These are phyloP conservation scores for Liriodendron chinense DNA, from an alignment of 164 flowering plant species.

Conservation along the genomic window DNA sequence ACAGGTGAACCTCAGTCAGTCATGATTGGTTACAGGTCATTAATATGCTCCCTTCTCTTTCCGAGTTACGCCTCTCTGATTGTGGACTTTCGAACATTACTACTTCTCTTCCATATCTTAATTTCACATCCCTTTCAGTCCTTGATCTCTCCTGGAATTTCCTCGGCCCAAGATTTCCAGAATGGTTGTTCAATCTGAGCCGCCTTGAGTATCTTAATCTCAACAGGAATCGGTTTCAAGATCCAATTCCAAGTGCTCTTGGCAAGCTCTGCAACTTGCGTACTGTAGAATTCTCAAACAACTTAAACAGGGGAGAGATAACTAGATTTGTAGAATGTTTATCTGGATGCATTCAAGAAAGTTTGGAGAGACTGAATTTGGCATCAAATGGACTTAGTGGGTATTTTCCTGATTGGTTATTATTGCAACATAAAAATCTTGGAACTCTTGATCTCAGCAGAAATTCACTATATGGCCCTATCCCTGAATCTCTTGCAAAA, in stretches of 20 bases:
- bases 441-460: neutral
- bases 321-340: neutral
- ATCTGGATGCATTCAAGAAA: neutral
- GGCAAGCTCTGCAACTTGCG: neutral
- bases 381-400: neutral
- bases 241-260: neutral
- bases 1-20: neutral
- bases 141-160: neutral
- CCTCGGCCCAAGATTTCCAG: neutral
- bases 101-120: neutral
- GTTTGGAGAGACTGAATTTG: neutral
- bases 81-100: neutral
- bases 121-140: neutral
- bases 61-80: neutral
- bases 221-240: neutral
- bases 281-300: neutral
- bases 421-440: neutral
- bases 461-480: neutral
- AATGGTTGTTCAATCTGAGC: neutral
- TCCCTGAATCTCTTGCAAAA: neutral
- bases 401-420: neutral
- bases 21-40: neutral
- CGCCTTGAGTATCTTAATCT: neutral
- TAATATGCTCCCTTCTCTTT: neutral
- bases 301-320: neutral